Conservation (phyloP, 768 basidiomycete genomes). For the Tephrocybe sp. region DNA sequence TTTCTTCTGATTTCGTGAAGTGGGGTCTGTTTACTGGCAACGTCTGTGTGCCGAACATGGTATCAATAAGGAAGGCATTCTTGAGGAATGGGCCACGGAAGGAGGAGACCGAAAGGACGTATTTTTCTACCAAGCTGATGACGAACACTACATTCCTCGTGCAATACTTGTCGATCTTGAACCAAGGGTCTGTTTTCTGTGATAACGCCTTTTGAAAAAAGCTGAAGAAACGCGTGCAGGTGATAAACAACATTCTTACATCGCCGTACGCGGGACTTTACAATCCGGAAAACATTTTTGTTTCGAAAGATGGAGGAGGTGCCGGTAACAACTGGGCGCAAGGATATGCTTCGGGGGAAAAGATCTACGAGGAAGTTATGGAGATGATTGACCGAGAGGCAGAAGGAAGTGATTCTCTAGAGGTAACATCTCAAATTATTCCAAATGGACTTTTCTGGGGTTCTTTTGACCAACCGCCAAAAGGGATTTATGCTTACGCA, state of each 20-base stretch:
- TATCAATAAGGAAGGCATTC: slow-evolving; percentile 91
- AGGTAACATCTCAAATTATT: slow-evolving; percentile 47
- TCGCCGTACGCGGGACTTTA: slow-evolving; percentile 90
- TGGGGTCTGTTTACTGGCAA: slow-evolving; percentile 98
- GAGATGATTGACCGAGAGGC: slow-evolving; percentile 99
- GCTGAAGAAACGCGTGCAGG: slow-evolving; percentile 47
- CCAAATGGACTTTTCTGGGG: not conserved
- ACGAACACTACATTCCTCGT: slow-evolving; percentile 97
- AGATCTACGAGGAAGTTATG: slow-evolving; percentile 94
- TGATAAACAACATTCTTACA: slow-evolving; percentile 91
- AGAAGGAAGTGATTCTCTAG: slow-evolving; percentile 94
- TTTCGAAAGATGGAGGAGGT: slow-evolving; percentile 97
- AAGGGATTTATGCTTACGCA: slow-evolving; percentile 99
- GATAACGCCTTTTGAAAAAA: slow-evolving; percentile 2
- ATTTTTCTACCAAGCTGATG: slow-evolving; percentile 99
- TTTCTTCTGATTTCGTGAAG: slow-evolving; percentile 39
- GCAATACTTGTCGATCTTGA: slow-evolving; percentile 96
- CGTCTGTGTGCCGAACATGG: slow-evolving; percentile 98
- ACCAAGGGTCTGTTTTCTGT: slow-evolving; percentile 67
- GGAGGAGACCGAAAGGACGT: slow-evolving; percentile 98
- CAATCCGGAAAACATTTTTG: slow-evolving; percentile 97
- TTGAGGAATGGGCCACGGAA: slow-evolving; percentile 96
- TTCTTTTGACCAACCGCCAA: too few species aligned
- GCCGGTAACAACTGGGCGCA: slow-evolving; percentile 99
- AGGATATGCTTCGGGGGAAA: slow-evolving; percentile 88